Conservation (phyloP, 169 alveolate species). For the Hepatocystis sp. region DNA sequence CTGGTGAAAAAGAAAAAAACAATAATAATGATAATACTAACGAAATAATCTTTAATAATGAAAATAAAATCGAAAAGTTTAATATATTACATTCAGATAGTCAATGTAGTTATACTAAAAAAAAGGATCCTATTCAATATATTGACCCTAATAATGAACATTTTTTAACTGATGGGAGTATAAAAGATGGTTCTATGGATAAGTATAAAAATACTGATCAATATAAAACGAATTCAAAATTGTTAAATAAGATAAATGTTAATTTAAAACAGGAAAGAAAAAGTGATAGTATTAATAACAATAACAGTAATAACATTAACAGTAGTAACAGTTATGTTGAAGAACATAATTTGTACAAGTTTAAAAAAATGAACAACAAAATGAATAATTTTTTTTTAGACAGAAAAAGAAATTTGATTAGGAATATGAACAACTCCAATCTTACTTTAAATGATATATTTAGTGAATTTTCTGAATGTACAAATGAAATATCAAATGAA, state of each 20-base stretch:
- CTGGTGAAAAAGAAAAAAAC: too few relatives aligned
- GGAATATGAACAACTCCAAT: constrained; percentile 2
- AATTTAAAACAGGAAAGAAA: constrained; percentile 10
- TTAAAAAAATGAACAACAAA: constrained; percentile 16
- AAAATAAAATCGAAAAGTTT: too few relatives aligned
- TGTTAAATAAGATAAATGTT: not conserved
- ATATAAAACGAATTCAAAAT: too few relatives aligned
- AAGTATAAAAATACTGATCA: too few relatives aligned
- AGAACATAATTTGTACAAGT: not conserved
- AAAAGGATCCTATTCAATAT: too few relatives aligned
- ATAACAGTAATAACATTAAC: not conserved
- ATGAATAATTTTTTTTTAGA: not conserved
- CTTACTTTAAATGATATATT: constrained; percentile 18
- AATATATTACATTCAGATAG: too few relatives aligned
- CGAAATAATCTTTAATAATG: too few relatives aligned
- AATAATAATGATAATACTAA: too few relatives aligned
- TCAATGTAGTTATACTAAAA: too few relatives aligned
- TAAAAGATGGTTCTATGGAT: not conserved
- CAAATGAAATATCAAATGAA: constrained; percentile 42
- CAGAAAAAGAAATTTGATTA: not conserved
- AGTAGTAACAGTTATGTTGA: constrained; percentile 15
- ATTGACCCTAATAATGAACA: too few relatives aligned
- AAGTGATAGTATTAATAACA: not conserved
- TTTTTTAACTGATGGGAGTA: not conserved
- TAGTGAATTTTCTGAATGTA: constrained; percentile 6